Conservation (phyloP, 2,329 filamentous ascomycete species). For the Microdochium bolleyi region DNA sequence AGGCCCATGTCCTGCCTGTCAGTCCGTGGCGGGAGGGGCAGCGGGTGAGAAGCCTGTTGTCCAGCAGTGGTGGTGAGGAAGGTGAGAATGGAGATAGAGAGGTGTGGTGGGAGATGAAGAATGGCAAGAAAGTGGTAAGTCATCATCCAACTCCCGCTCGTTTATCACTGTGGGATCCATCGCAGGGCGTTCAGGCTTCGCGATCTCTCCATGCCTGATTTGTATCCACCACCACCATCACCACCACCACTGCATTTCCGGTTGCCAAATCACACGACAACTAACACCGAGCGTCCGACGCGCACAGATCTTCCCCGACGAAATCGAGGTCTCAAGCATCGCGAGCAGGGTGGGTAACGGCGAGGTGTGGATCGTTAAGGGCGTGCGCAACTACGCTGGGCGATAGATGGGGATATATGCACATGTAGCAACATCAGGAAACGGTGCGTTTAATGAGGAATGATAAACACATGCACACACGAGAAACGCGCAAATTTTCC, state of each 20-base stretch:
- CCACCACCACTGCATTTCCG: no score
- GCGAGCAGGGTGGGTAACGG: conserved; percentile 77
- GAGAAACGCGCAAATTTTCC: no score
- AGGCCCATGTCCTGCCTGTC: conserved; percentile 69
- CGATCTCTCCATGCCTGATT: no score
- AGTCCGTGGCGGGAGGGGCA: conserved; percentile 67
- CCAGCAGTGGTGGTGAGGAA: not conserved
- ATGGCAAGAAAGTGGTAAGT: conserved; percentile 59
- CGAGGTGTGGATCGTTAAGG: conserved; percentile 71
- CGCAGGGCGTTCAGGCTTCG: no score
- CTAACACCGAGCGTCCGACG: conserved; percentile 12
- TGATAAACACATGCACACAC: no score
- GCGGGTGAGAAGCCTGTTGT: conserved; percentile 57
- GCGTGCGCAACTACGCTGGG: conserved; percentile 45
- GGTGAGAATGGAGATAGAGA: conserved; percentile 46
- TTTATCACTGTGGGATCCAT: no score
- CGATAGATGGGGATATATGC: no score
- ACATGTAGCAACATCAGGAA: no score
- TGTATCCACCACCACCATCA: no score
- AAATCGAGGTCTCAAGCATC: conserved; percentile 68
- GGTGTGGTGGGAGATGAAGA: conserved; percentile 74
- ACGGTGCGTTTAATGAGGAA: no score
- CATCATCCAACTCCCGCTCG: conserved; percentile 1
- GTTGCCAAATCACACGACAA: no score
- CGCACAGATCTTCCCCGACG: conserved; percentile 64